Conservation (phyloP, 2,329 filamentous ascomycete species). For the Ceratocystis alfenasii region DNA sequence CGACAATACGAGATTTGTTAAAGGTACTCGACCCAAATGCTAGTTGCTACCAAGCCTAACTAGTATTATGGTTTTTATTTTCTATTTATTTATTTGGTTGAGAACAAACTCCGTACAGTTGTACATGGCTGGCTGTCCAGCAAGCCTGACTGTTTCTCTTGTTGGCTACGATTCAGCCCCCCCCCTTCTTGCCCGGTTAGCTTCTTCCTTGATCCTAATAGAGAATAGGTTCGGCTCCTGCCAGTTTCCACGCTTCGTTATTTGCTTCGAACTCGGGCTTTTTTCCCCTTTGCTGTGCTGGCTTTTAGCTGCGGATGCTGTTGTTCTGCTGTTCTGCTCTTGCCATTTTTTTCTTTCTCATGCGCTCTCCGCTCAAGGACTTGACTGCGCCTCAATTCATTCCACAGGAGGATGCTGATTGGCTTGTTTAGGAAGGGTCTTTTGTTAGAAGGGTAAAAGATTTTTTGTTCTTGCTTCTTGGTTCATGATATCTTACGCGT, state of each 20-base stretch:
- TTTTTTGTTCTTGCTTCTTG: conserved; percentile 2
- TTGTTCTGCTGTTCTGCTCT: not conserved
- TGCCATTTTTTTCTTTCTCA: not conserved
- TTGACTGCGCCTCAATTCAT: conserved; percentile 10
- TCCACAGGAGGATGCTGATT: conserved; percentile 4
- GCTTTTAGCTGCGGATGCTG: conserved; percentile 1
- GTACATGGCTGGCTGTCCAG: not conserved
- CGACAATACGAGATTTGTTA: not conserved
- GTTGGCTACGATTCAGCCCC: not conserved
- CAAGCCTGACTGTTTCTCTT: not conserved
- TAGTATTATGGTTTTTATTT: too few species aligned
- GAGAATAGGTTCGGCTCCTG: not conserved
- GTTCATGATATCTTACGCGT: conserved; percentile 11
- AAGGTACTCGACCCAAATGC: too few species aligned
- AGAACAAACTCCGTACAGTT: not conserved
- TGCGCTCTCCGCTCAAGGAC: conserved; percentile 5
- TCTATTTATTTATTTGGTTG: too few species aligned
- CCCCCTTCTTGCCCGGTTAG: not conserved
- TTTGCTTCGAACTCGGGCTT: not conserved
- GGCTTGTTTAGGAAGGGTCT: conserved; percentile 1
- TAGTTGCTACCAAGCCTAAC: too few species aligned
- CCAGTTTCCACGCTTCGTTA: not conserved
- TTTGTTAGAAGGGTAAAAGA: not conserved
- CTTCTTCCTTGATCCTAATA: not conserved
- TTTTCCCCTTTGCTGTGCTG: not conserved